A percentile compares a stretch with the other conserved stretches of the same genome.
phyloP scores from a whole-genome alignment of 768 basidiomycete genomes.

The Leucocoprinus leucothites region DNA sequence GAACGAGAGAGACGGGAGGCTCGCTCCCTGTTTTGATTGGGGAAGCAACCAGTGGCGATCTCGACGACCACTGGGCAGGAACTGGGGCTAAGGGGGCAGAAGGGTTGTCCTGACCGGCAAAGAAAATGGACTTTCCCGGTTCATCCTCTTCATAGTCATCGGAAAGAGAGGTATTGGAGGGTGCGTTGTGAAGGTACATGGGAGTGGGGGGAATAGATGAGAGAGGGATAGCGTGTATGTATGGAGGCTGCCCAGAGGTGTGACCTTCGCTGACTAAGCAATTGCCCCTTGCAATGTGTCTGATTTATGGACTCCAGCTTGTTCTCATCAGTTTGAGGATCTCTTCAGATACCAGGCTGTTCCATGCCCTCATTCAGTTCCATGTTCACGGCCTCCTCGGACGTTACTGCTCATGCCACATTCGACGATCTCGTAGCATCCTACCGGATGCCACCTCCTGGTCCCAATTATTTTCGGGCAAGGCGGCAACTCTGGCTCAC shows the following conservation, averaged over 20 bases:
- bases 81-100: conserved; percentile 38
- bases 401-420: neutral
- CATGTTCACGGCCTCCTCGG: neutral
- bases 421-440: conserved; percentile 11
- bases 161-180: conserved; percentile 76
- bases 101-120: conserved; percentile 43
- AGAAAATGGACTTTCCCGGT: conserved; percentile 45
- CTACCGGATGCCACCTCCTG: conserved; percentile 51
- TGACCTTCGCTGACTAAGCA: conserved; percentile 14
- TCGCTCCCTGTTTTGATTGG: conserved; percentile 25
- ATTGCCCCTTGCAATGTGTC: neutral
- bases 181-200: conserved; percentile 56
- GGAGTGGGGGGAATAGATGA: conserved; percentile 15
- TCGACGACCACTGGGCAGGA: conserved; percentile 67
- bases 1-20: conserved; percentile 66
- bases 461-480: conserved; percentile 60
- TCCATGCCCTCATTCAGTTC: neutral
- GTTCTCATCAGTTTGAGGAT: too few species aligned
- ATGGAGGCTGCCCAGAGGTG: conserved; percentile 10
- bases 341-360: neutral
- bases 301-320: too few species aligned
- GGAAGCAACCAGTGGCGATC: conserved; percentile 21
- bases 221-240: conserved; percentile 14
- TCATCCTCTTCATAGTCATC: conserved; percentile 69
- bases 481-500: conserved; percentile 63